Conservation (phyloP, 116 monocot species). For the Iris pallida region DNA sequence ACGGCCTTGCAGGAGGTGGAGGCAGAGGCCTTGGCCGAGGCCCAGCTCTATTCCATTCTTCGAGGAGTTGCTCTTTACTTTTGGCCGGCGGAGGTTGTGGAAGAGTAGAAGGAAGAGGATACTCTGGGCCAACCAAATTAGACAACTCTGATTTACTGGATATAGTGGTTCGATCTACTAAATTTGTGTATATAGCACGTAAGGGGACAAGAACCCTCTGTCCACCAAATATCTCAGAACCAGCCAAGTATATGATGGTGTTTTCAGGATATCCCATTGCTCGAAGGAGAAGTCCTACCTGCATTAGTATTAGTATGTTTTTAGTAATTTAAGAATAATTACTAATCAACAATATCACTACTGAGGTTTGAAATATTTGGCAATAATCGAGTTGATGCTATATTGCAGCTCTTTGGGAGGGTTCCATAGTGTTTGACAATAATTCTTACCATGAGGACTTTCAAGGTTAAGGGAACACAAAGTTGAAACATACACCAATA, state of each 20-base stretch:
- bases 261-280: conserved; percentile 77
- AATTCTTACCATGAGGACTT: too few species aligned
- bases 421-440: too few species aligned
- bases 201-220: conserved; percentile 77
- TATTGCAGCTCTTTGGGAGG: too few species aligned
- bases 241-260: conserved; percentile 87
- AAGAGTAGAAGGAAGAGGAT: conserved; percentile 43
- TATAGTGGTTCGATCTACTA: conserved; percentile 77
- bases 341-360: too few species aligned
- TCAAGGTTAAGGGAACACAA: too few species aligned
- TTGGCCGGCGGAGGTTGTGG: conserved; percentile 44
- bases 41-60: conserved; percentile 84
- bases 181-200: conserved; percentile 70
- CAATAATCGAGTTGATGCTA: too few species aligned
- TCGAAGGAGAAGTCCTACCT: conserved; percentile 86
- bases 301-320: conserved; percentile 5
- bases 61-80: conserved; percentile 45
- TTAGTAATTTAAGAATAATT: too few species aligned
- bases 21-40: conserved; percentile 91
- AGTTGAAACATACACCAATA: too few species aligned
- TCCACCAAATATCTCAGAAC: conserved; percentile 92
- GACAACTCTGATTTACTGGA: conserved; percentile 57
- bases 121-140: conserved; percentile 61
- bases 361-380: too few species aligned
- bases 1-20: conserved; percentile 83